Evolutionary conservation across 345 rosid species (phyloP).

Genomic region (Syzygium jambos): DNA sequence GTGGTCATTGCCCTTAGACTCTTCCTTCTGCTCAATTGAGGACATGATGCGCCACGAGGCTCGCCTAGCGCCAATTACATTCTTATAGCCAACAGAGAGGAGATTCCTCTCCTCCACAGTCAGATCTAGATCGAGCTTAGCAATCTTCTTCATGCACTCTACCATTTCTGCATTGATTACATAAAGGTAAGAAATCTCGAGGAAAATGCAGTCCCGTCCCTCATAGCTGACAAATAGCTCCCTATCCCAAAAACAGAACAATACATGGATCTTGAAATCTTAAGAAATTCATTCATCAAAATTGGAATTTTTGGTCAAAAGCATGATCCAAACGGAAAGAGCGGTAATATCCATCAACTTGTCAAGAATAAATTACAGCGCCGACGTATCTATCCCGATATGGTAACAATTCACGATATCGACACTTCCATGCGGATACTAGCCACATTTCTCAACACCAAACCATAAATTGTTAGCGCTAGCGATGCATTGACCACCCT

Average conservation of each 20-base stretch:
- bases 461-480: background rate
- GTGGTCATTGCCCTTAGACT: constrained; percentile 78
- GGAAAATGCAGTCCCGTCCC: background rate
- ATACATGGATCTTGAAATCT: background rate
- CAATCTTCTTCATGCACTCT: constrained; percentile 89
- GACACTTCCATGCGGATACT: background rate
- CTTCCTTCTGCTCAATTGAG: constrained; percentile 94
- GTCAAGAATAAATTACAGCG: background rate
- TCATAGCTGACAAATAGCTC: background rate
- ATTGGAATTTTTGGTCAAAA: background rate
- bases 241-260: background rate
- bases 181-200: background rate
- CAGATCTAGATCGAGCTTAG: constrained; percentile 69
- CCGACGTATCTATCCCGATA: no score
- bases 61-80: constrained; percentile 86
- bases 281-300: background rate
- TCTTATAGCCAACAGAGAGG: constrained; percentile 90
- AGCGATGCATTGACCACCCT: background rate
- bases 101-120: constrained; percentile 97
- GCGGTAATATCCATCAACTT: background rate
- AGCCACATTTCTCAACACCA: background rate
- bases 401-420: background rate
- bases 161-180: constrained; percentile 70
- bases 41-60: constrained; percentile 99
- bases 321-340: background rate